Percentiles rank a stretch among this genome's conserved stretches.
Evolutionary conservation across 192 early-diverging fungal species (phyloP).

Genomic region (Phlyctochytrium planicorne): DNA sequence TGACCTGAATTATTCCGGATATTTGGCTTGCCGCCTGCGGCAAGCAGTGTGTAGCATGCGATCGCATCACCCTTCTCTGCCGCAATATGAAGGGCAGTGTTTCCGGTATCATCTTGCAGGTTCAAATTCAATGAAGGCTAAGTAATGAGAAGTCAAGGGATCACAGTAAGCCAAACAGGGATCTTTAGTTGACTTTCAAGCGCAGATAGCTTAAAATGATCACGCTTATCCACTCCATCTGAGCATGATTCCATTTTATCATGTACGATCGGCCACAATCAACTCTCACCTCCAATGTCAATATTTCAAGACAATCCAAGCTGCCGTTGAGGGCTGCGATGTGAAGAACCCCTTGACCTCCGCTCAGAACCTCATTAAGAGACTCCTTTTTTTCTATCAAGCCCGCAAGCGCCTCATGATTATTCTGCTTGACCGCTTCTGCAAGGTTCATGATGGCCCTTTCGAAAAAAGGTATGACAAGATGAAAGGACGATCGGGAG

Average conservation of each 20-base stretch:
- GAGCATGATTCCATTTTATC: no score
- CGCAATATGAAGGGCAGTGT: constrained; percentile 28
- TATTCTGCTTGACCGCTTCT: background rate
- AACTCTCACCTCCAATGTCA: constrained; percentile 21
- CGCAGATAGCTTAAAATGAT: no score
- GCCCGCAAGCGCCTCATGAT: background rate
- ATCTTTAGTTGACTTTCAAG: no score
- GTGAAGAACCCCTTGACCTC: constrained; percentile 25
- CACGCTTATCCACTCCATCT: no score
- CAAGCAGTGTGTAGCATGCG: constrained; percentile 17
- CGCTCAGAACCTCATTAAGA: constrained; percentile 12
- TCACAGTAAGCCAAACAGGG: no score
- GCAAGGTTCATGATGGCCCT: background rate
- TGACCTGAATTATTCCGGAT: constrained; percentile 19
- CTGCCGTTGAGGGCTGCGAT: constrained; percentile 18
- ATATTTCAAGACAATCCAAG: constrained; percentile 12
- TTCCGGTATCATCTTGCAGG: constrained; percentile 23
- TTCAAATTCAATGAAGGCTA: constrained; percentile 21
- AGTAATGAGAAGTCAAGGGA: no score
- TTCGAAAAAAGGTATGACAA: no score
- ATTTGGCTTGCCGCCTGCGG: constrained; percentile 15
- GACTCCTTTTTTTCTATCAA: background rate
- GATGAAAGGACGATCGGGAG: background rate
- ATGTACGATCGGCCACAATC: no score
- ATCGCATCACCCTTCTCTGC: constrained; percentile 13